A percentile compares a stretch with the other conserved stretches of the same genome.
These are phyloP conservation scores for Petrea volubilis DNA, from an alignment of 257 asterid genomes.

Conservation along the genomic window DNA sequence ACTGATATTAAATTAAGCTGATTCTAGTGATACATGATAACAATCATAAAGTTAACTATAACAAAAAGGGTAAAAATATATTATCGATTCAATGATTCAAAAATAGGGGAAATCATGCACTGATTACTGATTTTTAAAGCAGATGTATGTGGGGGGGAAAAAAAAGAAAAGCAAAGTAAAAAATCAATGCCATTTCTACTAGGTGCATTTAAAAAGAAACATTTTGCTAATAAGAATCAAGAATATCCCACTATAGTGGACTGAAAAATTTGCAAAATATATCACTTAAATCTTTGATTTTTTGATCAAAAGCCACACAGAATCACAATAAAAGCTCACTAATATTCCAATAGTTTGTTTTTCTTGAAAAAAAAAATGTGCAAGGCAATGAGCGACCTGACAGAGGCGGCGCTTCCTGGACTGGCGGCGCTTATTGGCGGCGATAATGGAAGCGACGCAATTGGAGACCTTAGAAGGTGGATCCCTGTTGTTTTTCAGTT, in stretches of 20 bases:
- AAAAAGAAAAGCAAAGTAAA: not conserved
- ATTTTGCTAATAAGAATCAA: not conserved
- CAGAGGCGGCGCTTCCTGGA: not conserved
- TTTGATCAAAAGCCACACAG: not conserved
- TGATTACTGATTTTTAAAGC: not conserved
- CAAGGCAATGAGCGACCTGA: not conserved
- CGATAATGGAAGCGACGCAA: not conserved
- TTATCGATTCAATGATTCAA: not conserved
- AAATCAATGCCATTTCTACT: not conserved
- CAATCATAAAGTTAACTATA: constrained; percentile 1
- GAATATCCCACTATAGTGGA: not conserved
- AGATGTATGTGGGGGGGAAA: no score
- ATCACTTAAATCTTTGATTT: not conserved
- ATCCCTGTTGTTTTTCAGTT: not conserved
- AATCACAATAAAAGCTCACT: not conserved
- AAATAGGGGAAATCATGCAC: not conserved
- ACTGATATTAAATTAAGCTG: constrained; percentile 1
- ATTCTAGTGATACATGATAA: not conserved
- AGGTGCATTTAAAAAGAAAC: not conserved
- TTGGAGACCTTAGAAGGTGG: not conserved
- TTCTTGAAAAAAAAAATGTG: no score
- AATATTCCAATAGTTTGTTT: no score
- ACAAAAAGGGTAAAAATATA: not conserved
- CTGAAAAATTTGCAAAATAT: not conserved
- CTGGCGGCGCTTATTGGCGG: not conserved